These are phyloP conservation scores for Fusarium praegraminearum DNA, from an alignment of 2,329 filamentous ascomycete species.

Conservation along the genomic window DNA sequence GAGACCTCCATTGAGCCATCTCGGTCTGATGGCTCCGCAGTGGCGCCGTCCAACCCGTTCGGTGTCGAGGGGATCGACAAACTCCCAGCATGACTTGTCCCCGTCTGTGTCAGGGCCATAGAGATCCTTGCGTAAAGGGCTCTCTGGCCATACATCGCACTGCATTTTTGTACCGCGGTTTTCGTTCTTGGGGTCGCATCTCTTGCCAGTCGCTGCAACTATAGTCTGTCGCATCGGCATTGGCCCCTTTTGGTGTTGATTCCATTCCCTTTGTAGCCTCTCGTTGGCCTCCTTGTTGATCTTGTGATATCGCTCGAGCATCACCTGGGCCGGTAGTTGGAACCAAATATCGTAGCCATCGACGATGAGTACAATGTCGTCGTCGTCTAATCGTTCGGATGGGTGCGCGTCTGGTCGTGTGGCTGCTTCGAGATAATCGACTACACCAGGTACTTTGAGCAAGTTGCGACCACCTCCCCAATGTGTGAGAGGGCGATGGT, in stretches of 20 bases:
- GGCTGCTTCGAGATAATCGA: conserved; percentile 22
- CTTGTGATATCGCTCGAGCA: conserved; percentile 20
- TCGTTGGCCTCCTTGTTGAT: conserved; percentile 24
- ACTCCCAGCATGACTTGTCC: not conserved
- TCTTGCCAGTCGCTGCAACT: not conserved
- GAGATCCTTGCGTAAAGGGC: conserved; percentile 8
- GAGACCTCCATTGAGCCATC: conserved; percentile 22
- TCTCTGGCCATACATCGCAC: conserved; percentile 10
- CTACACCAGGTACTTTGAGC: conserved; percentile 8
- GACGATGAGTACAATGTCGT: conserved; percentile 18
- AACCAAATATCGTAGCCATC: conserved; percentile 20
- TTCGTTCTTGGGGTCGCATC: not conserved
- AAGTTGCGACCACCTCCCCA: conserved; percentile 8
- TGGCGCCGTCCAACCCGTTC: not conserved
- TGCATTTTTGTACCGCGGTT: not conserved
- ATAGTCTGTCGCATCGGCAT: conserved; percentile 30
- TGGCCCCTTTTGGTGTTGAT: not conserved
- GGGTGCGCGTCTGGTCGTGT: conserved; percentile 8
- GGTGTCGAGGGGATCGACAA: not conserved
- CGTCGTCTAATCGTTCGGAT: not conserved
- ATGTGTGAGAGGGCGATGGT: not conserved
- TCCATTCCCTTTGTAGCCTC: conserved; percentile 14
- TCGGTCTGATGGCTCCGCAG: not conserved
- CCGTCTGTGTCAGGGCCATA: conserved; percentile 9
- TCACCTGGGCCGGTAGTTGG: conserved; percentile 17